A percentile compares a stretch with the other conserved stretches of the same genome.
phyloP scores from a whole-genome alignment of 73 alveolate species.

The Paramecium octaurelia region DNA sequence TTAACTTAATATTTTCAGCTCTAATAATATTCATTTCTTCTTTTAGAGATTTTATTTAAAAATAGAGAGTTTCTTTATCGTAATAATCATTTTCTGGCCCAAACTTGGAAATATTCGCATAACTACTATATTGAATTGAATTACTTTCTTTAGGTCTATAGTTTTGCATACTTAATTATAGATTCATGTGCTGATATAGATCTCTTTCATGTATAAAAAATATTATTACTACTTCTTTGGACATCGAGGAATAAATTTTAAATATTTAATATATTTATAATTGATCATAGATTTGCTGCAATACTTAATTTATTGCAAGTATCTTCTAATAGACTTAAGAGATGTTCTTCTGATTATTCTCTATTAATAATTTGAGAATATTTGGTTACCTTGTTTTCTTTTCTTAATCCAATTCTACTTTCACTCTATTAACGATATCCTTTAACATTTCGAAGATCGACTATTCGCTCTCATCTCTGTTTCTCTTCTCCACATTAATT shows the following conservation, averaged over 20 bases:
- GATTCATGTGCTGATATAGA: constrained; percentile 42
- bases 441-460: constrained; percentile 89
- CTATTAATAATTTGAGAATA: constrained; percentile 42
- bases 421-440: constrained; percentile 83
- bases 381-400: constrained; percentile 66
- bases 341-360: constrained; percentile 86
- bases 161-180: not conserved
- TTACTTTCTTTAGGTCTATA: not conserved
- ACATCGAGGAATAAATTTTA: not conserved
- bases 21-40: not conserved
- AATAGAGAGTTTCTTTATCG: constrained; percentile 33
- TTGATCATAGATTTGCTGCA: constrained; percentile 69
- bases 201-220: not conserved
- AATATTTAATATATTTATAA: not conserved
- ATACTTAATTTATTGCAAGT: constrained; percentile 85
- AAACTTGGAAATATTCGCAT: not conserved
- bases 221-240: not conserved
- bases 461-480: constrained; percentile 92
- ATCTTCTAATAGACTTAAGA: constrained; percentile 85
- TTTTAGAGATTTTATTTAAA: not conserved
- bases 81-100: constrained; percentile 41
- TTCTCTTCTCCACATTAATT: constrained; percentile 76
- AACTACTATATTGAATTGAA: not conserved
- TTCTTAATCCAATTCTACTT: constrained; percentile 85
- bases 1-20: constrained; percentile 21